phyloP scores from a whole-genome alignment of 2,329 filamentous ascomycete species.

The Daldinia sp. region DNA sequence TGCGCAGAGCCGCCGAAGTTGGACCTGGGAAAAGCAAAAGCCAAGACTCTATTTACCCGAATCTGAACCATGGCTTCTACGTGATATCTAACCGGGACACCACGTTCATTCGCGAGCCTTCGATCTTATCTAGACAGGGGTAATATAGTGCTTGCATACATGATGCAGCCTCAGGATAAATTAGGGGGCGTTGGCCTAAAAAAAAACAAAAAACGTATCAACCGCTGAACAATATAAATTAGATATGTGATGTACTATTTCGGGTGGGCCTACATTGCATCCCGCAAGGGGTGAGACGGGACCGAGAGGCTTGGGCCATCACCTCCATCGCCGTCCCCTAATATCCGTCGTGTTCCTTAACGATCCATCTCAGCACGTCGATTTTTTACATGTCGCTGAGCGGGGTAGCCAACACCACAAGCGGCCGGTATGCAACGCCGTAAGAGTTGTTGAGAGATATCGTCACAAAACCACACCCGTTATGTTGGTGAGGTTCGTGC shows the following conservation, averaged over 20 bases:
- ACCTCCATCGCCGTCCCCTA: slow-evolving; percentile 12
- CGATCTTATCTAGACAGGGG: slow-evolving; percentile 33
- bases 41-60: slow-evolving; percentile 42
- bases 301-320: slow-evolving; percentile 5
- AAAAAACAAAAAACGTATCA: neutral
- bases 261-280: slow-evolving; percentile 11
- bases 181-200: slow-evolving; percentile 21
- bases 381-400: slow-evolving; percentile 20
- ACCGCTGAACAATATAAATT: slow-evolving; percentile 17
- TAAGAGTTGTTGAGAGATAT: slow-evolving; percentile 25
- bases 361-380: slow-evolving; percentile 10
- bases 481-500: slow-evolving; percentile 35
- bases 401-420: slow-evolving; percentile 32
- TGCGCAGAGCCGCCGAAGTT: slow-evolving; percentile 40
- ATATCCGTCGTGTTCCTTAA: slow-evolving; percentile 8
- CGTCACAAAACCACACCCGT: slow-evolving; percentile 36
- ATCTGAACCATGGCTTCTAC: slow-evolving; percentile 29
- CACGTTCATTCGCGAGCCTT: slow-evolving; percentile 17
- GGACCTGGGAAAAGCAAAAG: slow-evolving; percentile 35
- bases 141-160: slow-evolving; percentile 34
- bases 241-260: neutral
- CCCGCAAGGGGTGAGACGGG: slow-evolving; percentile 27
- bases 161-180: slow-evolving; percentile 42
- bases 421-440: slow-evolving; percentile 24
- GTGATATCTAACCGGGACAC: slow-evolving; percentile 18